Percentiles rank a stretch among this genome's conserved stretches.
Conservation (phyloP, 768 basidiomycete species). For the Pisolithus microcarpus region DNA sequence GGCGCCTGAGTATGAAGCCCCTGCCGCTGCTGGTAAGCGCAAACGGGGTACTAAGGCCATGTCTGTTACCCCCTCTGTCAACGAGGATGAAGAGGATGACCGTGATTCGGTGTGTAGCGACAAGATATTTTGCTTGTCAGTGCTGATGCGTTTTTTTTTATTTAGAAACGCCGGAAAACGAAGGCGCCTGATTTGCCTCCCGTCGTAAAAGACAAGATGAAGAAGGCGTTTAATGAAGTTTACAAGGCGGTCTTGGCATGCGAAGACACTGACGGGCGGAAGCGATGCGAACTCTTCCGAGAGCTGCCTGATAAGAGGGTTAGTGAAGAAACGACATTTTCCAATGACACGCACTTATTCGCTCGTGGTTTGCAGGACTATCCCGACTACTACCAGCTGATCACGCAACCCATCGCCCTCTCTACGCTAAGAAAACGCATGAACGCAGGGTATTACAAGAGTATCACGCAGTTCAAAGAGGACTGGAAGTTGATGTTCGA, state of each 20-base stretch:
- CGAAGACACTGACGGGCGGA: slow-evolving; percentile 66
- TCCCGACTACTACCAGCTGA: slow-evolving; percentile 89
- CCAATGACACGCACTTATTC: slow-evolving; percentile 9
- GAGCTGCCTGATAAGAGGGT: slow-evolving; percentile 79
- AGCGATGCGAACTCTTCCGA: slow-evolving; percentile 81
- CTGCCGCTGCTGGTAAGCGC: slow-evolving; percentile 50
- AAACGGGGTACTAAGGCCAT: slow-evolving; percentile 68
- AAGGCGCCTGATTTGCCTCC: slow-evolving; percentile 53
- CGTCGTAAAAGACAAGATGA: slow-evolving; percentile 66
- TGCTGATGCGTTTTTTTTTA: slow-evolving; percentile 1
- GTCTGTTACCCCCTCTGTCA: slow-evolving; percentile 69
- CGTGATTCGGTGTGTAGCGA: slow-evolving; percentile 51
- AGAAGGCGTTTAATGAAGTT: slow-evolving; percentile 73
- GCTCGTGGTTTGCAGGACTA: slow-evolving; percentile 51
- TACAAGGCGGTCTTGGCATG: slow-evolving; percentile 66
- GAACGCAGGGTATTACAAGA: slow-evolving; percentile 63
- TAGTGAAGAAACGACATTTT: slow-evolving; percentile 21
- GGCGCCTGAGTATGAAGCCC: slow-evolving; percentile 40
- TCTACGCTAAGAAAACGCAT: slow-evolving; percentile 77
- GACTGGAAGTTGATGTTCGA: slow-evolving; percentile 91
- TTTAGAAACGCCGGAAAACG: slow-evolving; percentile 86
- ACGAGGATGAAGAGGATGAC: slow-evolving; percentile 74
- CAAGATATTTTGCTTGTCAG: neutral
- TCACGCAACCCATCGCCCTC: slow-evolving; percentile 81
- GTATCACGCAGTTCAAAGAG: slow-evolving; percentile 57